These are phyloP conservation scores for Microbotryum saponariae DNA, from an alignment of 1,284 basidiomycete genomes.

Conservation along the genomic window DNA sequence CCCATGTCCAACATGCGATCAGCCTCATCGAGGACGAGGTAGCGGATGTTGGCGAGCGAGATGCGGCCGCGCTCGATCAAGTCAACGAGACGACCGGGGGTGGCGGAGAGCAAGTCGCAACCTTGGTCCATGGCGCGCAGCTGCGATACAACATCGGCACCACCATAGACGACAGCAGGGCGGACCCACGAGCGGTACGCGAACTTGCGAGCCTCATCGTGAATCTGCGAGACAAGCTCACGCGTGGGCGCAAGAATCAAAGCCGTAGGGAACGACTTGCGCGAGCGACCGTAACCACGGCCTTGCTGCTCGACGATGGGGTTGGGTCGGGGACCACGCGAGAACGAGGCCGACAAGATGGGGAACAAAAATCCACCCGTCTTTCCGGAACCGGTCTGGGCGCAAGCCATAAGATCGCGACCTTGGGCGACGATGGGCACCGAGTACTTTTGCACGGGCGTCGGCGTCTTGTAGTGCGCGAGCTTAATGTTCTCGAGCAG, in stretches of 20 bases:
- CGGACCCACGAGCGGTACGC: constrained; percentile 99
- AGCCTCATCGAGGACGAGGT: constrained; percentile 97
- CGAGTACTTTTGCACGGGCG: constrained; percentile 99
- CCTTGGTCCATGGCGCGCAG: constrained; percentile 91
- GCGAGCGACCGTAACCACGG: constrained; percentile 56
- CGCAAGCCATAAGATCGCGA: constrained; percentile 97
- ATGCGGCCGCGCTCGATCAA: constrained; percentile 96
- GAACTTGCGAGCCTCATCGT: constrained; percentile 98
- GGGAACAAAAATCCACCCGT: constrained; percentile 99
- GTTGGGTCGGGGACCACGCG: constrained; percentile 65
- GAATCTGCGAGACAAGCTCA: constrained; percentile 97
- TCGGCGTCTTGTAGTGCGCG: constrained; percentile 89
- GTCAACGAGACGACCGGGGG: constrained; percentile 97
- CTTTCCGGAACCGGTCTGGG: constrained; percentile 99
- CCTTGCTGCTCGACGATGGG: constrained; percentile 49
- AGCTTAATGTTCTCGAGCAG: constrained; percentile 90
- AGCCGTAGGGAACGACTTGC: constrained; percentile 92
- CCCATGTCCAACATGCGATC: constrained; percentile 99
- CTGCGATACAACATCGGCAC: constrained; percentile 94
- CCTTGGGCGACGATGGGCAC: constrained; percentile 89
- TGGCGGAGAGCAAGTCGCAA: constrained; percentile 93
- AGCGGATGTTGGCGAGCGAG: constrained; percentile 91
- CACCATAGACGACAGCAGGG: constrained; percentile 97
- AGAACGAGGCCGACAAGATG: constrained; percentile 90
- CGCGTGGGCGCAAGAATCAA: constrained; percentile 96